Evolutionary conservation across 495 filamentous ascomycete genomes (phyloP), one percentile per base, ranked within the genome.

Genomic region (Daldinia decipiens): DNA sequence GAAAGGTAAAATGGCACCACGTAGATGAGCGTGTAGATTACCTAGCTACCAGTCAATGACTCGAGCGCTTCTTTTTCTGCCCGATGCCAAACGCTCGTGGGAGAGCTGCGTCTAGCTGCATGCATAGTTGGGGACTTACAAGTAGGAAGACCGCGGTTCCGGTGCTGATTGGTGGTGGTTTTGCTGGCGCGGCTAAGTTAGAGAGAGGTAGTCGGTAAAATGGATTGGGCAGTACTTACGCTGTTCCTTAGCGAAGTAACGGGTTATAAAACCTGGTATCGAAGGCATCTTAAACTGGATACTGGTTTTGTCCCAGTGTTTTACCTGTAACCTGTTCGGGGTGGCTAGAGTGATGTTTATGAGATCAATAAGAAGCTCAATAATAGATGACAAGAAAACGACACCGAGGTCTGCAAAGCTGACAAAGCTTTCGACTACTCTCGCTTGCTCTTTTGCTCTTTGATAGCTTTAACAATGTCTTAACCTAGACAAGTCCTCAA

Each of bases 1-100:
- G 89, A 95, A 68, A 95, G 81, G 81, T 98, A 98, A 84, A 99
- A 93, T 34, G 95, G 94, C 34, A 92, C 80, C 79, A 98, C 93
- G 82, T 98, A 99, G 82, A 91, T 77, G 64, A 93, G 75, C 4
- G 94, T 97, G 77, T 95, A 93, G 62, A 89, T 77, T 59, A 94
- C 78, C 87, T 94, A 58, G 21, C 70, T 40, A 21, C 17, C 29
- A 11, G 39, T 74, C 63, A 70, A 60, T 68, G 36, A 29, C 17
- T 47, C 4, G 3, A 57, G 40, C 8, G 43, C 43, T 47, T 47
- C 21, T 21, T 47, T 47, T 47, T 47, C 43, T 47, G 19, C 43
- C 43, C 43, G 43, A 47, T 47, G 43, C 19, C 3, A 47, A 21
- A 47, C 43, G 43, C 43, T 47, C 43, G 39, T 32, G 31, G 63